A percentile compares a stretch with the other conserved stretches of the same genome.
Conservation (phyloP, 352 stramenopile genomes). For the Globisporangium echinulatum region DNA sequence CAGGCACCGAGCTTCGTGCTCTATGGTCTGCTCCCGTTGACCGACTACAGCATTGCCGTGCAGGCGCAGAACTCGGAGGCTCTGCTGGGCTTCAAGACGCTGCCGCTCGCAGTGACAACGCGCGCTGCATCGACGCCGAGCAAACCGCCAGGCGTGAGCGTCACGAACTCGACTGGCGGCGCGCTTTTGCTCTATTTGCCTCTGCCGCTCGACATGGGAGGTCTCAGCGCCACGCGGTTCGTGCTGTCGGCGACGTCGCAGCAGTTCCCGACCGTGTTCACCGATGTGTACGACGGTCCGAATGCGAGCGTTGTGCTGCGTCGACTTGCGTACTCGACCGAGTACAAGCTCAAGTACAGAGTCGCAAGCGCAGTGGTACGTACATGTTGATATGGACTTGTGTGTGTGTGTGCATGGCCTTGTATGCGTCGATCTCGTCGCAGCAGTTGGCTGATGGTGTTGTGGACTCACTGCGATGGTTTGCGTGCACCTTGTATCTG, state of each 20-base stretch:
- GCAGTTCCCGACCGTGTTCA: constrained; percentile 30
- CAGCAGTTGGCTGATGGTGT: too few relatives aligned
- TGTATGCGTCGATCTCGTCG: neutral
- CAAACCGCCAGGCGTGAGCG: constrained; percentile 21
- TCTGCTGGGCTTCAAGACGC: constrained; percentile 18
- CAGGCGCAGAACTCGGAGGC: constrained; percentile 29
- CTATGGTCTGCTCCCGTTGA: constrained; percentile 24
- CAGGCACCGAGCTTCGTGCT: constrained; percentile 5
- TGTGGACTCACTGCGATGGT: too few relatives aligned
- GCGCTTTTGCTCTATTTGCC: constrained; percentile 31
- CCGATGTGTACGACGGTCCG: constrained; percentile 29
- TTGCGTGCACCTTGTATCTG: too few relatives aligned
- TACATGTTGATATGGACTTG: too few relatives aligned
- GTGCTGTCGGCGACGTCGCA: constrained; percentile 25
- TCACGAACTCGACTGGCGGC: constrained; percentile 30
- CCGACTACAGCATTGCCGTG: constrained; percentile 25
- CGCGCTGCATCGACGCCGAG: constrained; percentile 24
- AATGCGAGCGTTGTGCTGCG: constrained; percentile 17
- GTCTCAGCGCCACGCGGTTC: constrained; percentile 21
- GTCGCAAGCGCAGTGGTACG: constrained; percentile 19
- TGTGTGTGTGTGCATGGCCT: neutral
- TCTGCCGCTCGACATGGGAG: constrained; percentile 31
- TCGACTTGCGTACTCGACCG: constrained; percentile 29
- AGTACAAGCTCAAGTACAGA: constrained; percentile 41
- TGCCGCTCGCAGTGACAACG: constrained; percentile 19